Base-by-base conservation (phyloP, 306 rosid genomes). In the Quercus glauca region DNA sequence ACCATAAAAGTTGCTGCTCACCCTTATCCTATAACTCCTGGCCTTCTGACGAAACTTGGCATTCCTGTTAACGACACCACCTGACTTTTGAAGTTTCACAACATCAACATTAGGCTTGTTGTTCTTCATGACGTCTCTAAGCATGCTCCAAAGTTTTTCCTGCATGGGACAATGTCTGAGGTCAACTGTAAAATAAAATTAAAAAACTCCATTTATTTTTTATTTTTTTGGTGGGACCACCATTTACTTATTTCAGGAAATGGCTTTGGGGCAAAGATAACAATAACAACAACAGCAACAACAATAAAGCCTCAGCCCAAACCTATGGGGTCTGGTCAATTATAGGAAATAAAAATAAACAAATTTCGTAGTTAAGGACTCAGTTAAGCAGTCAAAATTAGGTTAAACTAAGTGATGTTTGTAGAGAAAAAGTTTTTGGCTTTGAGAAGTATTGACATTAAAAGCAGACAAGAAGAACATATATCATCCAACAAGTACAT, bases 101-200 rank as follows among this genome's bases (percentile, higher is more conserved):
- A 95, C 98, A 63, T 93, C 98, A 81, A 95, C 94, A 17, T 87
- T 85, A 43, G 99, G 93, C 71, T 91, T 94, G 74, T 91, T 94
- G 76, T 83, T 89, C 89, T 84, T 91, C 57, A 90, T 85, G 14
- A 87, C 99, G 29, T 93, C 96, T 85, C 83, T 90, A 73, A 95
- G 98, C 99, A 90, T 86, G 86, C 97, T 95, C 72, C 87, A 95
- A 70, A 95, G 93, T 78, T 95, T 93, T 87, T 95, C 99, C 99
- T 95, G 75, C 23, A 86, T 64, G 64, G 71, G 76, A 57, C 72
- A 78, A 88, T 63, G 73, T 55, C 51, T 73, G 3, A 63, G 13
- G 25, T 20, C 25, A 17, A 55, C 25, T 20, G n/a, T 6, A n/a
- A 61, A 64, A 17, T 13, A 29, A 17, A 64, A 64, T 8, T 17